Percentiles rank a stretch among this genome's conserved stretches.
Evolutionary conservation across 2,329 filamentous ascomycete species (phyloP).

Genomic region (Diatrype stigma): DNA sequence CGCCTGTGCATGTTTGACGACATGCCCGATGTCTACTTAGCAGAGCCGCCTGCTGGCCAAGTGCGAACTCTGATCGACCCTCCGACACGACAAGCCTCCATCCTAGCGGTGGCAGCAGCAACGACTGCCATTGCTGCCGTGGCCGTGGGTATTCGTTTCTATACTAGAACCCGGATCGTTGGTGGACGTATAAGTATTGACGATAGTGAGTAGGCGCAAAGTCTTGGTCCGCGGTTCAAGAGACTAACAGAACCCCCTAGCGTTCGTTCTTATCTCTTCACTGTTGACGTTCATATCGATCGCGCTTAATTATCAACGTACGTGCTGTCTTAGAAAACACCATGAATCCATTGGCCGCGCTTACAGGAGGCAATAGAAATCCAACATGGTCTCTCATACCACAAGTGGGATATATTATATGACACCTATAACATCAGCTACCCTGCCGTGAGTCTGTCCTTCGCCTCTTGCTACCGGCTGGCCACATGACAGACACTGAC

Average conservation of each 20-base stretch:
- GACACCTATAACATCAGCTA: background rate
- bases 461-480: background rate
- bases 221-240: background rate
- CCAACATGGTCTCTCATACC: background rate
- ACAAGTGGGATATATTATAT: background rate
- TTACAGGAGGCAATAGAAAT: background rate
- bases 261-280: background rate
- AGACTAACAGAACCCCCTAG: background rate
- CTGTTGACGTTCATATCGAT: background rate
- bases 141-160: background rate
- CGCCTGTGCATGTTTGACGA: too few species aligned
- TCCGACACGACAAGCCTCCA: background rate
- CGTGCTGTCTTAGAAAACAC: background rate
- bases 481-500: background rate
- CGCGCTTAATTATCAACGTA: background rate
- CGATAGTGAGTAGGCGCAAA: background rate
- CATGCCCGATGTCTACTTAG: background rate
- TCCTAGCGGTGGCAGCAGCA: background rate
- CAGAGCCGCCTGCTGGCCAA: background rate
- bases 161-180: background rate
- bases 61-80: background rate
- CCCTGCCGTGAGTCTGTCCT: background rate
- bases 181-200: background rate
- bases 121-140: background rate
- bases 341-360: background rate